Conservation (phyloP, 176 grass and related monocot genomes). For the Puccinellia tenuiflora region DNA sequence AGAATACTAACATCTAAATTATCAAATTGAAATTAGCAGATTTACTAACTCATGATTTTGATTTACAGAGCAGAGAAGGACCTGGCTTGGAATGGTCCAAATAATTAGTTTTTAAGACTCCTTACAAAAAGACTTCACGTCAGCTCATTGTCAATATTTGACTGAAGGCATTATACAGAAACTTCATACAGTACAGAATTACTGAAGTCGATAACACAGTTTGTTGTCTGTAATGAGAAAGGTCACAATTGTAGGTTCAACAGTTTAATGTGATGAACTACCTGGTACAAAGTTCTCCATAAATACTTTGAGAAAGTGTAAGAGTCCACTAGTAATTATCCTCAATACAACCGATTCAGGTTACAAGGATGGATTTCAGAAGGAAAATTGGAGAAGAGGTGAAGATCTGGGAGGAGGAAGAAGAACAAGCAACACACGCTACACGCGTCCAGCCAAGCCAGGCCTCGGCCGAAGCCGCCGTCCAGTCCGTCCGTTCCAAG, state of each 20-base stretch:
- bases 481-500: too few species aligned
- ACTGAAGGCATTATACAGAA: not conserved
- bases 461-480: too few species aligned
- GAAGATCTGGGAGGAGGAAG: too few species aligned
- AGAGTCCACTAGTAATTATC: too few species aligned
- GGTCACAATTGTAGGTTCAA: not conserved
- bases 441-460: too few species aligned
- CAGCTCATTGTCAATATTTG: not conserved
- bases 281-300: not conserved
- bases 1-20: not conserved
- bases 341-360: too few species aligned
- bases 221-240: not conserved
- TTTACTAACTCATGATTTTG: not conserved
- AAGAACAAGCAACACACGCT: too few species aligned
- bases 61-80: not conserved
- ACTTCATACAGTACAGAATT: not conserved
- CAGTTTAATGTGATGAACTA: not conserved
- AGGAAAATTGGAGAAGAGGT: too few species aligned
- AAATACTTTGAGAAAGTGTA: not conserved
- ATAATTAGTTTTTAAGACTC: not conserved
- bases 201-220: not conserved
- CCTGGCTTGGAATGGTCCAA: not conserved
- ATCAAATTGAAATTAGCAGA: not conserved
- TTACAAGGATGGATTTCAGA: too few species aligned
- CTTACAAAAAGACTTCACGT: not conserved